These are phyloP conservation scores for Panellus pusillus DNA, from an alignment of 768 basidiomycete species.

Conservation along the genomic window DNA sequence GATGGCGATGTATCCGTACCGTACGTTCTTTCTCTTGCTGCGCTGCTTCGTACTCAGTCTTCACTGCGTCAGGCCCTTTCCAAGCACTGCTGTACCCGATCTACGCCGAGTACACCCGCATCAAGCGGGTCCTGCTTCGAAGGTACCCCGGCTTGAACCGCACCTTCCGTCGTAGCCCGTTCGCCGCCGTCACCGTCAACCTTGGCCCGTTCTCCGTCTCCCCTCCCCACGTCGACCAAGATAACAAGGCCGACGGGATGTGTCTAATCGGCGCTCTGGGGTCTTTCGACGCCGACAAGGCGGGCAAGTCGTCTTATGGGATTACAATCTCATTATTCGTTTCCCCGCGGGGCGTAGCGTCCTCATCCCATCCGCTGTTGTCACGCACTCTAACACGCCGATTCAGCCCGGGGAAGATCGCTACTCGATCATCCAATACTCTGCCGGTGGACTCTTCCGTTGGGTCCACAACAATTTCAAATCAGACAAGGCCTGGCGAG, in stretches of 20 bases:
- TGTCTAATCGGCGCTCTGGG: conserved; percentile 31
- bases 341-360: conserved; percentile 25
- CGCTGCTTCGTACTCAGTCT: too few relatives aligned
- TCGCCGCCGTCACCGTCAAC: too few relatives aligned
- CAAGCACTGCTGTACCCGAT: too few relatives aligned
- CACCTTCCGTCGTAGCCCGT: too few relatives aligned
- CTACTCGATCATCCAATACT: conserved; percentile 24
- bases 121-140: too few relatives aligned
- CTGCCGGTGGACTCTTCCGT: conserved; percentile 24
- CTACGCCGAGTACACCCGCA: too few relatives aligned
- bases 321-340: conserved; percentile 24
- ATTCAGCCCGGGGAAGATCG: conserved; percentile 18
- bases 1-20: too few relatives aligned
- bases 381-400: conserved; percentile 23
- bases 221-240: too few relatives aligned
- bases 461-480: conserved; percentile 24
- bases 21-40: too few relatives aligned
- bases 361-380: conserved; percentile 25
- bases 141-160: too few relatives aligned
- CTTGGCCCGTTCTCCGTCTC: neutral
- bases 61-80: too few relatives aligned
- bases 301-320: conserved; percentile 29
- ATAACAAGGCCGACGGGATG: too few relatives aligned
- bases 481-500: neutral
- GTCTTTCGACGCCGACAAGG: conserved; percentile 21